These are phyloP conservation scores for Alloteropsis semialata DNA, from an alignment of 176 grass and related monocot species.

Conservation along the genomic window DNA sequence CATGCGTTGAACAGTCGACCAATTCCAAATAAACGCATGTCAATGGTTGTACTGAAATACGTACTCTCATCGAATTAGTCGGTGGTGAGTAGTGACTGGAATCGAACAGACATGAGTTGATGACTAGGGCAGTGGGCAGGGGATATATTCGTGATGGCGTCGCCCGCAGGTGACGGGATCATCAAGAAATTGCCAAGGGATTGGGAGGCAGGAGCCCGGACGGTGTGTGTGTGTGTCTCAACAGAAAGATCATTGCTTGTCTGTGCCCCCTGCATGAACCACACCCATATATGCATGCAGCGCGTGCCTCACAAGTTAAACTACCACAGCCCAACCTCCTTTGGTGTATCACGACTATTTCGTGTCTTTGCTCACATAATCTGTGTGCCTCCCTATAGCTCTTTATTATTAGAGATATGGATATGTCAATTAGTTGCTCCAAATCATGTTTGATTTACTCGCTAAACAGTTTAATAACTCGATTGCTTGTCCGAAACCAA, in stretches of 20 bases:
- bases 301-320: conserved; percentile 13
- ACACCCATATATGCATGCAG: conserved; percentile 6
- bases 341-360: conserved; percentile 34
- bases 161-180: neutral
- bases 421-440: neutral
- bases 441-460: neutral
- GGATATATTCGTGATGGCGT: neutral
- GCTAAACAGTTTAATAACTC: neutral
- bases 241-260: conserved; percentile 45
- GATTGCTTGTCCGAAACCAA: neutral
- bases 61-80: no score
- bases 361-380: conserved; percentile 39
- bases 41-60: neutral
- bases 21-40: neutral
- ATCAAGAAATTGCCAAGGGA: conserved; percentile 34
- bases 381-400: neutral
- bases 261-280: conserved; percentile 30
- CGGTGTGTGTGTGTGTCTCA: conserved; percentile 11
- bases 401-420: neutral
- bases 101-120: neutral
- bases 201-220: neutral
- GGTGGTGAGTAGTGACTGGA: neutral
- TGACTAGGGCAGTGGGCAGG: no score
- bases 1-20: neutral
- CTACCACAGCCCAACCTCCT: conserved; percentile 28